phyloP scores from a whole-genome alignment of 2,329 filamentous ascomycete species.

The Aspergillus clavatus region DNA sequence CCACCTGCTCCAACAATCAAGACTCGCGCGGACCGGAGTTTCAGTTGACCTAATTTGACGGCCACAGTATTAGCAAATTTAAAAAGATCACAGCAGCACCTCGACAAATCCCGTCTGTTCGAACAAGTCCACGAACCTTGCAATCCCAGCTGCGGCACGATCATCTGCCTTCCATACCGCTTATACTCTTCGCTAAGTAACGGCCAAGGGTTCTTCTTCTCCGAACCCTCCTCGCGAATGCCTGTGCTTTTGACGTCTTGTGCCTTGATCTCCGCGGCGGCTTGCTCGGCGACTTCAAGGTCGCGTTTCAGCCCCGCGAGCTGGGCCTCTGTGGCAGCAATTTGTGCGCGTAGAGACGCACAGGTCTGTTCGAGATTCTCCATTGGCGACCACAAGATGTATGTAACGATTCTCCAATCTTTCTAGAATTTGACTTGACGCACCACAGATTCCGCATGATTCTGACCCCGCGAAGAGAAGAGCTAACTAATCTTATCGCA shows the following conservation, averaged over 20 bases:
- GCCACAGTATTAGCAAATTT: slow-evolving; percentile 5
- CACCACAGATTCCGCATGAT: too few species aligned
- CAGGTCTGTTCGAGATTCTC: slow-evolving; percentile 23
- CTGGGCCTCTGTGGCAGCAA: slow-evolving; percentile 34
- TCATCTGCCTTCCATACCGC: slow-evolving; percentile 85
- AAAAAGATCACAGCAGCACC: too few species aligned
- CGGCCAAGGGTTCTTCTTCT: slow-evolving; percentile 58
- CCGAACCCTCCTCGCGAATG: not conserved
- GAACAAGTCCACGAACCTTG: slow-evolving; percentile 57
- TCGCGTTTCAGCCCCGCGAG: slow-evolving; percentile 33
- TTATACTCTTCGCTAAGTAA: slow-evolving; percentile 69
- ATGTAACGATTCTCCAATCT: not conserved
- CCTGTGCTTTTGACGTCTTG: slow-evolving; percentile 3
- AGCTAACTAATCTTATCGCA: too few species aligned
- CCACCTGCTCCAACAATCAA: slow-evolving; percentile 85
- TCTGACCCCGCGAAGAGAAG: too few species aligned
- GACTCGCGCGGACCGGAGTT: slow-evolving; percentile 64
- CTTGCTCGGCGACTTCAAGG: slow-evolving; percentile 30
- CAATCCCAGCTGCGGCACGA: slow-evolving; percentile 75
- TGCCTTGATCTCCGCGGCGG: slow-evolving; percentile 14
- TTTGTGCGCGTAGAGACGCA: slow-evolving; percentile 33
- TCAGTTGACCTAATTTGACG: slow-evolving; percentile 61
- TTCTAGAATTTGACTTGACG: not conserved
- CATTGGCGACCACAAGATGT: slow-evolving; percentile 8
- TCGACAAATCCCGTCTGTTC: too few species aligned